Evolutionary conservation across 495 filamentous ascomycete species (phyloP).

Genomic region (Podospora bellae-mahoneyi): DNA sequence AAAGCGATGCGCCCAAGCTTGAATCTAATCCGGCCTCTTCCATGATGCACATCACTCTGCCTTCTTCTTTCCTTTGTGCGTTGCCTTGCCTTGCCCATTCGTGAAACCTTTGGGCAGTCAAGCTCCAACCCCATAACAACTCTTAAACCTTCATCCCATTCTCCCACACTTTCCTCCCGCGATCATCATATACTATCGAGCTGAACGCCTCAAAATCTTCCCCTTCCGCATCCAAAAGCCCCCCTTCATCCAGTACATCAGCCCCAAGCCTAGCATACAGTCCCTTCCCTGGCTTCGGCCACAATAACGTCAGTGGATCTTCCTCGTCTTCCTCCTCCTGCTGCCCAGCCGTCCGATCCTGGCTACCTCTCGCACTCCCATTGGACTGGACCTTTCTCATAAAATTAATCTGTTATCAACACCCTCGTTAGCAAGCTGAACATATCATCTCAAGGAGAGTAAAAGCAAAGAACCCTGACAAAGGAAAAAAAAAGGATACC

Average conservation of each 20-base stretch:
- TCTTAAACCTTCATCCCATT: conserved; percentile 33
- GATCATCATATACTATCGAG: conserved; percentile 44
- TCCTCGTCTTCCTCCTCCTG: conserved; percentile 27
- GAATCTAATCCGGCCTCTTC: too few relatives aligned
- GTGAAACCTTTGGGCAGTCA: too few relatives aligned
- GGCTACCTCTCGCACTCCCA: conserved; percentile 20
- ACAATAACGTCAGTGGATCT: conserved; percentile 54
- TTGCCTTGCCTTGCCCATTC: too few relatives aligned
- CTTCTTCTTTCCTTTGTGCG: too few relatives aligned
- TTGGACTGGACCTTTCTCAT: conserved; percentile 36
- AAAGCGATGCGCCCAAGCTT: too few relatives aligned
- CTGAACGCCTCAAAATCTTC: conserved; percentile 55
- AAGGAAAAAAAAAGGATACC: neutral
- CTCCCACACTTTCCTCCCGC: conserved; percentile 38
- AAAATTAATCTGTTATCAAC: conserved; percentile 31
- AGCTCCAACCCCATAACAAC: neutral
- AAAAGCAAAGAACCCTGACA: neutral
- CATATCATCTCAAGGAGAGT: neutral
- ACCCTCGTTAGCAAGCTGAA: neutral
- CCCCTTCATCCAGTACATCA: conserved; percentile 45
- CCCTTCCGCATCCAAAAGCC: conserved; percentile 36
- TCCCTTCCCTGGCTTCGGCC: conserved; percentile 63
- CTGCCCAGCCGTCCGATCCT: conserved; percentile 9
- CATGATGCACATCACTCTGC: too few relatives aligned
- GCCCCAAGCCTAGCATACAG: conserved; percentile 43